phyloP scores from a whole-genome alignment of 768 basidiomycete genomes.

The Pleurotus djamor region DNA sequence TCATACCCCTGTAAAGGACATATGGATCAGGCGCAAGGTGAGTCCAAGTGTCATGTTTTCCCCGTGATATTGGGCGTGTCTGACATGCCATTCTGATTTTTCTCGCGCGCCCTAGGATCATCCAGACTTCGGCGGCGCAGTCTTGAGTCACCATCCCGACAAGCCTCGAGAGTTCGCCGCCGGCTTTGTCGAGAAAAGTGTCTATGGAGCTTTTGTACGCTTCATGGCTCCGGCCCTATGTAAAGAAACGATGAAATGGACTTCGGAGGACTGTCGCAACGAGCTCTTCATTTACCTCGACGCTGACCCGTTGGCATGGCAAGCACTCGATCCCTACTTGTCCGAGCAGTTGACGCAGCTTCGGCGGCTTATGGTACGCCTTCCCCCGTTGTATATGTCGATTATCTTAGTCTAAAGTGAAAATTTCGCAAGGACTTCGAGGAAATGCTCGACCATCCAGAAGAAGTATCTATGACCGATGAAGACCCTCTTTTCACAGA shows the following conservation, averaged over 20 bases:
- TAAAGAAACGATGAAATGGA: background rate
- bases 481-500: background rate
- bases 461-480: background rate
- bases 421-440: background rate
- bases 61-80: background rate
- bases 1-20: background rate
- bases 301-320: background rate
- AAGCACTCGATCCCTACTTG: background rate
- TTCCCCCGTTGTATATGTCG: background rate
- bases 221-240: background rate
- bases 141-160: background rate
- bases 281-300: background rate
- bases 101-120: background rate
- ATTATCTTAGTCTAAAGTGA: background rate
- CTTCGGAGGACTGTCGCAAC: background rate
- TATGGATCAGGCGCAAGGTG: background rate
- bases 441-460: background rate
- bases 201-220: background rate
- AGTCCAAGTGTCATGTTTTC: background rate
- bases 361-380: background rate
- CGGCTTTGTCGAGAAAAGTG: background rate
- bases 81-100: background rate
- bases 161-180: background rate
- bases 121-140: background rate
- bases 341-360: conserved; percentile 3